Base-by-base conservation (phyloP, 2,329 filamentous ascomycete species). In the Pseudocercospora fijiensis region DNA sequence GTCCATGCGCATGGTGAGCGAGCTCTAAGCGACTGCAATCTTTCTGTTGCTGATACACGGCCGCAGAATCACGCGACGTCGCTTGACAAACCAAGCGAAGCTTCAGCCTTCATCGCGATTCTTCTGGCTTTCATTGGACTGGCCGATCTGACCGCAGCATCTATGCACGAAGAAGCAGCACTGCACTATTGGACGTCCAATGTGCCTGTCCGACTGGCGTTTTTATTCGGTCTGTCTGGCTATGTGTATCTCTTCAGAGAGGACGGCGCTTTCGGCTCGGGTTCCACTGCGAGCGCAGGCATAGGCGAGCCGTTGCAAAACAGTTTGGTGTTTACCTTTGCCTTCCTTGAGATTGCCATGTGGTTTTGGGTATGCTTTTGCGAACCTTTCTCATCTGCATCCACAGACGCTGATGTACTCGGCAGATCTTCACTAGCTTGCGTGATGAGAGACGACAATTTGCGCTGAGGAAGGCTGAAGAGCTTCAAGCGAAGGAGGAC, bases 261-360 rank as follows among this genome's bases (percentile, higher is more conserved):
- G 77, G 83, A 69, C 30, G 78, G 87, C 78, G 71, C 79, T 59
- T 76, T 78, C 49, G 78, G 75, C 43, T 49, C 61, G 45, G 57
- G 63, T 26, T 60, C 62, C 1, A 67, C 60, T n/a, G 70, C 70
- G 9, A 67, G 66, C 41, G 65, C 61, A 58, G 74, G 66, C 37
- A 59, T 74, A 65, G 83, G 75, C 57, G 88, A 92, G 66, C 84
- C 85, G 24, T 77, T 96, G 71, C 92, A 93, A 80, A 96, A 96
- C 75, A 86, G 91, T 57, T 81, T 96, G 45, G 86, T 96, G 45
- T 96, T 97, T 75, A 88, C 90, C 0, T 95, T 92, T 78, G 87
- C 87, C 8, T 95, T 96, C 72, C 74, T 96, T 73, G 93, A 97
- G 81, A 86, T 91, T 76, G 82, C 91, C 69, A 84, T 85, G 65